Conservation (phyloP, 83 land plant genomes). For the Picea mariana region DNA sequence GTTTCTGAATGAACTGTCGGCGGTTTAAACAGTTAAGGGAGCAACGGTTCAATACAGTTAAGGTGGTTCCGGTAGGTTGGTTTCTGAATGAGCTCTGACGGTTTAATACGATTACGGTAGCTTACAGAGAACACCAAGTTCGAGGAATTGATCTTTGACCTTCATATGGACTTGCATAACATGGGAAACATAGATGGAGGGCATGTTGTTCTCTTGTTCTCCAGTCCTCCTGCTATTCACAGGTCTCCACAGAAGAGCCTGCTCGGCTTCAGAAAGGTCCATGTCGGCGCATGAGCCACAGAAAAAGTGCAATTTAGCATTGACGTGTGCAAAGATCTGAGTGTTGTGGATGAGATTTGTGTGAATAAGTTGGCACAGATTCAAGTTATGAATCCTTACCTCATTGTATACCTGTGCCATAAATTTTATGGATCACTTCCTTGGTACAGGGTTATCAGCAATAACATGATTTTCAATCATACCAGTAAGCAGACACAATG, state of each 20-base stretch:
- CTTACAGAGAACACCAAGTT: conserved; percentile 29
- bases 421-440: too few species aligned
- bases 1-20: too few species aligned
- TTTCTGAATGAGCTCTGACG: too few species aligned
- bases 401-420: too few species aligned
- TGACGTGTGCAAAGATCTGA: conserved; percentile 71
- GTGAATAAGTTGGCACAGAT: conserved; percentile 31
- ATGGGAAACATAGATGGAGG: conserved; percentile 38
- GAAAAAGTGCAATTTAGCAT: conserved; percentile 46
- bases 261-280: conserved; percentile 60
- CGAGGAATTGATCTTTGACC: conserved; percentile 33
- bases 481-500: too few species aligned
- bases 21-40: too few species aligned
- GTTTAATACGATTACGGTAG: too few species aligned
- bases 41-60: too few species aligned
- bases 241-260: conserved; percentile 62
- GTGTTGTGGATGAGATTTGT: conserved; percentile 68
- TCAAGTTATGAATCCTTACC: too few species aligned
- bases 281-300: conserved; percentile 27
- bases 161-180: conserved; percentile 56
- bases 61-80: too few species aligned
- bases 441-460: too few species aligned
- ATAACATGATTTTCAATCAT: too few species aligned
- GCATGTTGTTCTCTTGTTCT: conserved; percentile 71
- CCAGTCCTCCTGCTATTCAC: conserved; percentile 53